These are phyloP conservation scores for Aspergillus ruber DNA, from an alignment of 2,329 filamentous ascomycete genomes.

Conservation along the genomic window DNA sequence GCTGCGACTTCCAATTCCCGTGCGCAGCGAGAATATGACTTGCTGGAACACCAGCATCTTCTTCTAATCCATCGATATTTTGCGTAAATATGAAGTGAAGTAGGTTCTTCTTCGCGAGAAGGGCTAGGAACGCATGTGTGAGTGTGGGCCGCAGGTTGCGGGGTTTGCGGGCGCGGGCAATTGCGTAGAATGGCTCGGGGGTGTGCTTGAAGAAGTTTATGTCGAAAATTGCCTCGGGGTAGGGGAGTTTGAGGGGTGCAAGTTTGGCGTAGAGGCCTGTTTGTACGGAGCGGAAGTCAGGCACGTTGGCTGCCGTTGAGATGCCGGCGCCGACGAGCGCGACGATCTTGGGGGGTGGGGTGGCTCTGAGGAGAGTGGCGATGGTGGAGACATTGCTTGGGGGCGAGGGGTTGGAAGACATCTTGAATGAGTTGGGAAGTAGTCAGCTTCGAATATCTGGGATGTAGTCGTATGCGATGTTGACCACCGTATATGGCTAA, in stretches of 20 bases:
- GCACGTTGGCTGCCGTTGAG: slow-evolving; percentile 52
- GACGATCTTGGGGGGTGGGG: slow-evolving; percentile 12
- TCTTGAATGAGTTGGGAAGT: no score
- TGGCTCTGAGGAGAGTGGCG: slow-evolving; percentile 10
- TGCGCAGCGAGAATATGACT: slow-evolving; percentile 77
- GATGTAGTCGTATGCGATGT: no score
- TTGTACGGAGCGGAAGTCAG: slow-evolving; percentile 79
- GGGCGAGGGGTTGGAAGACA: no score
- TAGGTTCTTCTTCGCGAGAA: slow-evolving; percentile 66
- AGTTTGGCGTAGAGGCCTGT: slow-evolving; percentile 85
- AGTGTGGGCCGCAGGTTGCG: slow-evolving; percentile 77
- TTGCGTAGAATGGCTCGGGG: slow-evolving; percentile 75
- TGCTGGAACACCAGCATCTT: slow-evolving; percentile 67
- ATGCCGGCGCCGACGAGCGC: slow-evolving; percentile 66
- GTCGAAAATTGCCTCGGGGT: slow-evolving; percentile 81
- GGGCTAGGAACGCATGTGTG: slow-evolving; percentile 71
- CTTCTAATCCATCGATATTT: slow-evolving; percentile 85
- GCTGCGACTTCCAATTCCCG: slow-evolving; percentile 76
- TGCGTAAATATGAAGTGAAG: slow-evolving; percentile 82
- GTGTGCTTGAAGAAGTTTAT: slow-evolving; percentile 72
- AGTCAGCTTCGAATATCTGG: no score
- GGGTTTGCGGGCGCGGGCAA: slow-evolving; percentile 79
- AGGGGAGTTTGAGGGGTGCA: slow-evolving; percentile 67
- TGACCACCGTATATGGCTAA: no score
- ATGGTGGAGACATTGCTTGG: slow-evolving; percentile 4